phyloP scores from a whole-genome alignment of 139 green algal species.

The Chlorella sp. region DNA sequence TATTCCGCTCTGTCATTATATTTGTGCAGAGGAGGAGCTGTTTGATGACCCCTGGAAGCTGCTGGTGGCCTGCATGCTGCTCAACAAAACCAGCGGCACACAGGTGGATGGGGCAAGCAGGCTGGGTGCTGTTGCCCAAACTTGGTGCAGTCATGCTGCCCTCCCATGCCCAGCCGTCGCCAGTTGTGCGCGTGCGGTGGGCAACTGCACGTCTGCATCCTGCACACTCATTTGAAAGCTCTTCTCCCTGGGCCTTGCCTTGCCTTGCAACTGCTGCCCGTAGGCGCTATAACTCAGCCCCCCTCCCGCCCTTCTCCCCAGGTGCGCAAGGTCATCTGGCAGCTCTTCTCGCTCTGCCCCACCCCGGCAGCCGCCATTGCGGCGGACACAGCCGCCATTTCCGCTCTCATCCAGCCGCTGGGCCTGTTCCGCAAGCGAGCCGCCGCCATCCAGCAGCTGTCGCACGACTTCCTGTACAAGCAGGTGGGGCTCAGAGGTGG shows the following conservation, averaged over 20 bases:
- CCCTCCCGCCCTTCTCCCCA: conserved; percentile 39
- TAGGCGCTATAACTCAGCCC: no score
- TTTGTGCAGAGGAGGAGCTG: conserved; percentile 78
- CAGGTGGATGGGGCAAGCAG: neutral
- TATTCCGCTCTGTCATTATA: neutral
- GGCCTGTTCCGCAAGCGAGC: conserved; percentile 86
- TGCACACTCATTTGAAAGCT: no score
- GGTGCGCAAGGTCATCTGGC: conserved; percentile 86
- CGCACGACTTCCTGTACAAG: conserved; percentile 78
- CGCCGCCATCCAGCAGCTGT: conserved; percentile 74
- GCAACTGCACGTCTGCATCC: neutral
- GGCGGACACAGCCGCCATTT: conserved; percentile 31
- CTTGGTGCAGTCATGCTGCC: neutral
- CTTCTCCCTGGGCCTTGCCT: no score
- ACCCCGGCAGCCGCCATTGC: conserved; percentile 62
- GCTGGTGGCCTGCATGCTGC: conserved; percentile 89
- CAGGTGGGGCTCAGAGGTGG: conserved; percentile 43
- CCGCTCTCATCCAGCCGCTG: conserved; percentile 78
- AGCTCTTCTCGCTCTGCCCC: conserved; percentile 79
- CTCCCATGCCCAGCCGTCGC: neutral
- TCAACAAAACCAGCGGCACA: conserved; percentile 86
- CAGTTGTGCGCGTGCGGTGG: neutral
- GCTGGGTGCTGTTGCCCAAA: neutral
- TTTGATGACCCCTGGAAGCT: conserved; percentile 92
- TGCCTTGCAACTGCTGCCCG: no score